Evolutionary conservation across 257 asterid species (phyloP), one percentile per base, ranked within the genome.

Genomic region (Leptodermis oblonga): DNA sequence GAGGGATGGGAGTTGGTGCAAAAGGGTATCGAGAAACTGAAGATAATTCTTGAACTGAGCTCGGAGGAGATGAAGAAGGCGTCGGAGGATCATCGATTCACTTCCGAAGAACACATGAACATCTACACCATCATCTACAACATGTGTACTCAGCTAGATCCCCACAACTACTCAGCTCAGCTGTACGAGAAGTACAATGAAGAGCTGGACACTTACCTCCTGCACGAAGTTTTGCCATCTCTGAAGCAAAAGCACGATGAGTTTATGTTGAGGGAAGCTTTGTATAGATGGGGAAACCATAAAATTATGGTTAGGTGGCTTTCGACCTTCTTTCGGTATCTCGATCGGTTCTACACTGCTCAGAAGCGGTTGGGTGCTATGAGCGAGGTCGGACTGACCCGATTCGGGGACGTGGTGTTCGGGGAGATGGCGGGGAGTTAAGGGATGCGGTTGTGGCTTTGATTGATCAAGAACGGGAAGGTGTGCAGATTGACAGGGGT

Each of bases 261-360:
- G 34, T 45, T 31, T 33, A 0, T 46, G 45, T 48, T 66, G 42
- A 46, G 41, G 9, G 60, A 66, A 15, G n/a, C 26, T 12, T 41
- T 66, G 23, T n/a, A 17, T 4, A 31, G 59, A 28, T 66, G 70
- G 70, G 11, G 7, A 33, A 66, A 66, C 59, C 70, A 66, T 41
- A 45, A 45, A 6, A 22, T 66, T 18, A 66, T 46, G 70, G 31
- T 66, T 15, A 49, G 20, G 2, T 45, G 70, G 59, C 70, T 66
- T 46, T 46, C 30, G 12, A 26, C 30, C 17, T 46, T 48, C 17
- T 66, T 48, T 12, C 0, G 3, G 23, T 45, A 42, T n/a, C 60
- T 66, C 17, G 70, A 66, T 1, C 70, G 70, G 20, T 66, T 5
- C 15, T 48, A 5, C 25, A 3, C 25, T 0, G 15, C 0, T 1